A percentile compares a stretch with the other conserved stretches of the same genome.
Evolutionary conservation across 169 alveolate genomes (phyloP).

Genomic region (Perkinsus marinus): DNA sequence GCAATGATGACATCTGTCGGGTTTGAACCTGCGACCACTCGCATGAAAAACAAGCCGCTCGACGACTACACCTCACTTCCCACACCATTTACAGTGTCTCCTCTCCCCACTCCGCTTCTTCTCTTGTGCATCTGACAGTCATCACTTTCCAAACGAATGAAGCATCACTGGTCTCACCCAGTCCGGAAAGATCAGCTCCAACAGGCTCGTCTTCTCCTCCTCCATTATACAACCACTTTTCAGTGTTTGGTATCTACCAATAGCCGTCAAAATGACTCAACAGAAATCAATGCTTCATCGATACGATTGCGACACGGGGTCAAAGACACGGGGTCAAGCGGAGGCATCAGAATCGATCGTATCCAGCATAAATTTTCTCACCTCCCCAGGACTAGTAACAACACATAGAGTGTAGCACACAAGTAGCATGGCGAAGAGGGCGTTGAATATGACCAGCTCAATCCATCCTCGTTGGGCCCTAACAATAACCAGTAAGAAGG

Average conservation of each 20-base stretch:
- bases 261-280: too few species aligned
- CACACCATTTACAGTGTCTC: conserved; percentile 62
- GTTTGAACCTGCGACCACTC: conserved; percentile 31
- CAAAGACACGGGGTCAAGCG: too few species aligned
- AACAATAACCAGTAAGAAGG: not conserved
- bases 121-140: conserved; percentile 10
- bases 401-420: not conserved
- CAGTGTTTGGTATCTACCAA: not conserved
- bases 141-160: not conserved
- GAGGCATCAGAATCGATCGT: too few species aligned
- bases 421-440: not conserved
- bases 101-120: conserved; percentile 46
- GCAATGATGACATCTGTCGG: conserved; percentile 65
- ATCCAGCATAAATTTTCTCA: not conserved
- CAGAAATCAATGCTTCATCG: too few species aligned
- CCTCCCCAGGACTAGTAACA: not conserved
- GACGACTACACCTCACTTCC: not conserved
- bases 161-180: not conserved
- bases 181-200: not conserved
- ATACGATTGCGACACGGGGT: too few species aligned
- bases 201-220: not conserved
- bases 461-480: not conserved
- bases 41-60: not conserved
- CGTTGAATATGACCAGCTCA: not conserved
- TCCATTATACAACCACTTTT: not conserved